Conservation (phyloP, 768 basidiomycete species). For the Boletus rubroflammeus region DNA sequence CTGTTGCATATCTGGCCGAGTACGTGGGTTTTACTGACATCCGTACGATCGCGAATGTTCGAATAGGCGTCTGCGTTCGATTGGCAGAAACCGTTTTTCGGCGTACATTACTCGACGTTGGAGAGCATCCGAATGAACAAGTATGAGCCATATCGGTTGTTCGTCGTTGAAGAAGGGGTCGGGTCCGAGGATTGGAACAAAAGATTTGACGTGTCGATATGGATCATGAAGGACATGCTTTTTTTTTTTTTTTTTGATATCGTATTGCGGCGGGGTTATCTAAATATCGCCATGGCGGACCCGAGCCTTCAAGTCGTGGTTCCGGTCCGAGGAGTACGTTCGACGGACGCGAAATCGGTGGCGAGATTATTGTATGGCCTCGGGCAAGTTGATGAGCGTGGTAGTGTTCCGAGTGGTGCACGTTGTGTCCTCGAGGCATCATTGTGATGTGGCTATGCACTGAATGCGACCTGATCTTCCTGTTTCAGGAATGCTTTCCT, state of each 20-base stretch:
- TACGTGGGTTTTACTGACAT: background rate
- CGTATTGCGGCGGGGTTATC: background rate
- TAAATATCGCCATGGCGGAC: background rate
- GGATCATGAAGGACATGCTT: too few species aligned
- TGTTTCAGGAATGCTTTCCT: background rate
- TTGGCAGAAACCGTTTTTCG: slow-evolving; percentile 45
- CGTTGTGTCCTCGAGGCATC: slow-evolving; percentile 25
- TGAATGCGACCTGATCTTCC: background rate
- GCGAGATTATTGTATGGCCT: background rate
- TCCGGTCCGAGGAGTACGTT: background rate
- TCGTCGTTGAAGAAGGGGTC: slow-evolving; percentile 45
- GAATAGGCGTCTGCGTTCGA: slow-evolving; percentile 43
- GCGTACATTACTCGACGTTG: slow-evolving; percentile 39
- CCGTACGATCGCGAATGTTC: background rate
- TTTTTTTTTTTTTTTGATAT: too few species aligned
- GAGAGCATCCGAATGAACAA: slow-evolving; percentile 39
- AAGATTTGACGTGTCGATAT: slow-evolving; percentile 20
- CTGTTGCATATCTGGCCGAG: background rate
- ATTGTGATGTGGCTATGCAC: slow-evolving; percentile 15
- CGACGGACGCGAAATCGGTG: background rate
- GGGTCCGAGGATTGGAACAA: slow-evolving; percentile 50
- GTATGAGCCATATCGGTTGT: slow-evolving; percentile 45
- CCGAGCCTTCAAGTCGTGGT: too few species aligned
- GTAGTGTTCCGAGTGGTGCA: slow-evolving; percentile 1
- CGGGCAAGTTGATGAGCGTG: background rate